Base-by-base conservation (phyloP, 2,329 filamentous ascomycete genomes). In the Juglanconis sp. region DNA sequence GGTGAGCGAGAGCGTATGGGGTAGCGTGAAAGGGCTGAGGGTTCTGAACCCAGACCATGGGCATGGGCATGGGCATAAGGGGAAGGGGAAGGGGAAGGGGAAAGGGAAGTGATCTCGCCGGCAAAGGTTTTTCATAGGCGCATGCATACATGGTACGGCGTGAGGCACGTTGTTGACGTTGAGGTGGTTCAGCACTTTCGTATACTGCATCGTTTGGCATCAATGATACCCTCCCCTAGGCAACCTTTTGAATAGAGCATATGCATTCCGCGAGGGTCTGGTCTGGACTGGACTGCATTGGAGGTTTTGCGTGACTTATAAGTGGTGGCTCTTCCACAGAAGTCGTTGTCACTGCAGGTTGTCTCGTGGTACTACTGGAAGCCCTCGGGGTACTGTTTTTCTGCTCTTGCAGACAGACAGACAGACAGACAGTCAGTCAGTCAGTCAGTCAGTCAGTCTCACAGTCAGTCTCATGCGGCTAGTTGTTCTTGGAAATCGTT, bases 1-100 rank as follows among this genome's bases (percentile, higher is more conserved):
- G 67, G 88, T 94, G 9, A 82, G 82, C 55, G 85, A 88, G 53
- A 92, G 88, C 68, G 88, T 94, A 5, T 95, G 91, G 91, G 81
- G 80, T 35, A 92, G 89, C 68, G 89, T 80, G 24, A 77, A 75
- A 63, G 81, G 78, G 3, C 72, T 82, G 65, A 73, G 71, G 67
- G 72, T 79, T 10, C 60, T 67, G 55, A 69, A 66, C 58, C 72
- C 71, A 15, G 59, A 57, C 8, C 52, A 32, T 9, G 13, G 11
- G 5, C 53, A 56, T 8, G 47, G 24, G 7, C 52, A 60, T 30
- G 42, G 35, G 15, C 53, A 59, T 7, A 35, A 15, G 3, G 24
- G n/a, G n/a, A 73, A 69, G 66, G 67, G 56, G 11, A 69, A 65
- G 63, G 56, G 51, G 5, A 61, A 61, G 42, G 58, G 54, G 6